Base-by-base conservation (phyloP, 1,284 basidiomycete genomes). In the Mycena citricolor region DNA sequence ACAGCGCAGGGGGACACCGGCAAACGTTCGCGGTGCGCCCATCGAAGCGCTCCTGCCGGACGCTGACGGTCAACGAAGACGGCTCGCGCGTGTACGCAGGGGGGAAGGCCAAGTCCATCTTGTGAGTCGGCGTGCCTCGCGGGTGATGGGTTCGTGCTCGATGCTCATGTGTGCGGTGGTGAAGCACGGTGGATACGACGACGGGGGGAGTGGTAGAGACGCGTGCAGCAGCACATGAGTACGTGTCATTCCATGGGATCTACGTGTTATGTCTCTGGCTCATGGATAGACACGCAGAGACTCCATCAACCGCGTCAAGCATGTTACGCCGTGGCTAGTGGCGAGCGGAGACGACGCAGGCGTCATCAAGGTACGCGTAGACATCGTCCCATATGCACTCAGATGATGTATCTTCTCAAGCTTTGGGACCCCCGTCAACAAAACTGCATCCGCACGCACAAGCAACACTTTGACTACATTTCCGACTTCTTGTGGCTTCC, bases 391-490 rank as follows among this genome's bases (percentile, higher is more conserved):
- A 32, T n/a, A 37, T 24, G 31, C 30, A 22, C 46, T 36, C 17
- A 41, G 26, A 32, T 51, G 47, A 43, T 36, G 25, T 35, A 37
- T 21, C 12, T 32, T 21, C n/a, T 23, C 13, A 36, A 91, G 90
- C 73, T 97, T 21, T 97, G 94, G 94, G 94, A 97, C 63, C 80
- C 86, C 14, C 74, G 93, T 37, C 77, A 80, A 56, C 68, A 70
- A 35, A 79, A 83, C 11, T 68, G 77, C 25, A 68, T 88, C 16
- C 73, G 85, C 26, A 68, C 74, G 12, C 94, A 94, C 61, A 80
- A 73, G 10, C 94, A 97, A 45, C 94, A 98, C 60, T 94, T 86
- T 60, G 94, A 97, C 67, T 97, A 94, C 65, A 95, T 98, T 44
- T 90, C 92, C 17, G 93, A 94, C 61, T 90, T 98, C 64, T 66